Conservation (phyloP, 164 flowering plant genomes). For the Vitis labrusca region DNA sequence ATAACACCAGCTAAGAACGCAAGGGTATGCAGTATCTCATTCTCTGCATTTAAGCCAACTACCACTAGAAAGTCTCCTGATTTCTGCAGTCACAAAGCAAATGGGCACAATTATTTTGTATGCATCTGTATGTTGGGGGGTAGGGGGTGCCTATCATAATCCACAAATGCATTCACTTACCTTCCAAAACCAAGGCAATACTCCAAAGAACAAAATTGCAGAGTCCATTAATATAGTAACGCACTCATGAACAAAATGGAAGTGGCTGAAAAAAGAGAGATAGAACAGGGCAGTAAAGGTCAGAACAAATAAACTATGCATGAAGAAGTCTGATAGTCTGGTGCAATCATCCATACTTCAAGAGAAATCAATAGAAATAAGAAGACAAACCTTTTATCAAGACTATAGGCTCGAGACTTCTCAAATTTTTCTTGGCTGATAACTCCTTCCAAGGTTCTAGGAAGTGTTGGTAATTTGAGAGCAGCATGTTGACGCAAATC, state of each 20-base stretch:
- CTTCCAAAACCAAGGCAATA: constrained; percentile 98
- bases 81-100: constrained; percentile 46
- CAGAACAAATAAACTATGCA: background rate
- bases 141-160: background rate
- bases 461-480: constrained; percentile 72
- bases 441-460: constrained; percentile 77
- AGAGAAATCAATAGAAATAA: background rate
- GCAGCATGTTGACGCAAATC: constrained; percentile 89
- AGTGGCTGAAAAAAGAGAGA: constrained; percentile 54
- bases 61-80: constrained; percentile 59
- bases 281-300: constrained; percentile 1
- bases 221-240: constrained; percentile 75
- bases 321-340: background rate
- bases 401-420: constrained; percentile 84
- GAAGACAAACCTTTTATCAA: constrained; percentile 77
- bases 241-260: constrained; percentile 85
- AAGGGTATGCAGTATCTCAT: constrained; percentile 86
- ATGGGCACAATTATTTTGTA: background rate
- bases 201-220: constrained; percentile 71
- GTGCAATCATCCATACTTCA: background rate
- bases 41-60: constrained; percentile 68
- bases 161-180: constrained; percentile 31
- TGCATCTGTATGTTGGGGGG: too few species aligned
- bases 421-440: constrained; percentile 87
- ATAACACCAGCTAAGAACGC: constrained; percentile 80